phyloP scores from a whole-genome alignment of 2,329 filamentous ascomycete genomes.

The Mariannaea sp. region DNA sequence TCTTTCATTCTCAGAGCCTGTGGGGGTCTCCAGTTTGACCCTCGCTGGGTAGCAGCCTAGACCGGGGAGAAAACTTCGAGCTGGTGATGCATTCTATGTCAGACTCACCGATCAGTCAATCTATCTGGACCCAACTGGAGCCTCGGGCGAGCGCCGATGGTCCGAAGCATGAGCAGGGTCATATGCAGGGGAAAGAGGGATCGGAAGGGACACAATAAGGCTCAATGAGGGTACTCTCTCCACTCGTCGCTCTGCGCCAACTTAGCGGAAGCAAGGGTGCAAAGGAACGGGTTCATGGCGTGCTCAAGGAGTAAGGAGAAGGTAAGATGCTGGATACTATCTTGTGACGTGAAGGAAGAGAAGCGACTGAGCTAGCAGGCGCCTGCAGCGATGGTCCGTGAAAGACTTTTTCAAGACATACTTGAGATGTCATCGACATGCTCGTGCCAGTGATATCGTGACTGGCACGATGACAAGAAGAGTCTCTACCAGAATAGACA shows the following conservation, averaged over 20 bases:
- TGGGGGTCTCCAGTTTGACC: constrained; percentile 7
- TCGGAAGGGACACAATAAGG: constrained; percentile 5
- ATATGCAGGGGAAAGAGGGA: constrained; percentile 18
- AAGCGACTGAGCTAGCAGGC: constrained; percentile 23
- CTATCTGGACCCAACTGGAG: constrained; percentile 24
- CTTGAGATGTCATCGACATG: no score
- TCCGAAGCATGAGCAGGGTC: constrained; percentile 27
- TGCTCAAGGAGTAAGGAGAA: constrained; percentile 14
- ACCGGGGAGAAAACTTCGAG: not conserved
- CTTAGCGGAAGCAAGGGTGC: constrained; percentile 22
- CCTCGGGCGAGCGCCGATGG: constrained; percentile 34
- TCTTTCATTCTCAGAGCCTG: not conserved
- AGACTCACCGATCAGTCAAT: constrained; percentile 23
- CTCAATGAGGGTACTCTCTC: constrained; percentile 13
- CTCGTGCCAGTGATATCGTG: constrained; percentile 1
- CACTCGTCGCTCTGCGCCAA: constrained; percentile 14
- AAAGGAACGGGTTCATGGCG: constrained; percentile 17
- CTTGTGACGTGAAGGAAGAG: constrained; percentile 27
- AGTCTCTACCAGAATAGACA: no score
- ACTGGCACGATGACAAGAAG: constrained; percentile 9
- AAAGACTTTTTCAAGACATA: constrained; percentile 9
- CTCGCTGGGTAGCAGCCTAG: constrained; percentile 4
- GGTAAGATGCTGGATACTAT: constrained; percentile 30
- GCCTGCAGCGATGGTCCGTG: constrained; percentile 25
- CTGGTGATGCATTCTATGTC: constrained; percentile 7